phyloP scores from a whole-genome alignment of 2,329 filamentous ascomycete genomes.

The Aspergillus fumigatus region DNA sequence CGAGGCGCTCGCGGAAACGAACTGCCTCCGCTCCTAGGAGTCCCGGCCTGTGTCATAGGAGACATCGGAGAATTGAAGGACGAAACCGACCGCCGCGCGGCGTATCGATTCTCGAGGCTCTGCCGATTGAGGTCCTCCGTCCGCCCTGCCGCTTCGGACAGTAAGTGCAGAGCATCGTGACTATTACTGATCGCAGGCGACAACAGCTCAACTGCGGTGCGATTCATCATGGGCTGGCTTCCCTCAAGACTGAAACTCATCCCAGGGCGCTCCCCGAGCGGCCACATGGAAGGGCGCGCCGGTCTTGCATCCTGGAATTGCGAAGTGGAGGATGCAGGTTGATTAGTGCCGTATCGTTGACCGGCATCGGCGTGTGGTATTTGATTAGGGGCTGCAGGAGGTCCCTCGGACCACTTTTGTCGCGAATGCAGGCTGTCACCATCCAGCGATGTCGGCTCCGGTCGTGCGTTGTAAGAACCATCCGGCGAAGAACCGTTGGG shows the following conservation, averaged over 20 bases:
- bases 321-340: slow-evolving; percentile 13
- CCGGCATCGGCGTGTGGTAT: slow-evolving; percentile 16
- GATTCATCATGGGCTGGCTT: slow-evolving; percentile 56
- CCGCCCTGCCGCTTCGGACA: slow-evolving; percentile 73
- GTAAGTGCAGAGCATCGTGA: slow-evolving; percentile 84
- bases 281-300: slow-evolving; percentile 23
- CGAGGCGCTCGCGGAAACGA: slow-evolving; percentile 33
- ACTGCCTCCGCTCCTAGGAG: slow-evolving; percentile 30
- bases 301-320: slow-evolving; percentile 26
- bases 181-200: slow-evolving; percentile 75
- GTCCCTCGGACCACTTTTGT: slow-evolving; percentile 29
- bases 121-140: slow-evolving; percentile 48
- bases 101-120: slow-evolving; percentile 44
- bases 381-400: slow-evolving; percentile 17
- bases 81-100: slow-evolving; percentile 34
- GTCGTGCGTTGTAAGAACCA: slow-evolving; percentile 22
- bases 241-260: slow-evolving; percentile 40
- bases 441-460: slow-evolving; percentile 24
- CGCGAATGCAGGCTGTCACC: slow-evolving; percentile 18
- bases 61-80: slow-evolving; percentile 38
- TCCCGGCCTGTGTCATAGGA: slow-evolving; percentile 31
- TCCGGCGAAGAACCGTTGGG: slow-evolving; percentile 23
- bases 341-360: slow-evolving; percentile 25
- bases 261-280: slow-evolving; percentile 19
- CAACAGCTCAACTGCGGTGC: slow-evolving; percentile 56